These are phyloP conservation scores for Kodamaea plutei DNA, from an alignment of 1,139 yeast genomes.

Conservation along the genomic window DNA sequence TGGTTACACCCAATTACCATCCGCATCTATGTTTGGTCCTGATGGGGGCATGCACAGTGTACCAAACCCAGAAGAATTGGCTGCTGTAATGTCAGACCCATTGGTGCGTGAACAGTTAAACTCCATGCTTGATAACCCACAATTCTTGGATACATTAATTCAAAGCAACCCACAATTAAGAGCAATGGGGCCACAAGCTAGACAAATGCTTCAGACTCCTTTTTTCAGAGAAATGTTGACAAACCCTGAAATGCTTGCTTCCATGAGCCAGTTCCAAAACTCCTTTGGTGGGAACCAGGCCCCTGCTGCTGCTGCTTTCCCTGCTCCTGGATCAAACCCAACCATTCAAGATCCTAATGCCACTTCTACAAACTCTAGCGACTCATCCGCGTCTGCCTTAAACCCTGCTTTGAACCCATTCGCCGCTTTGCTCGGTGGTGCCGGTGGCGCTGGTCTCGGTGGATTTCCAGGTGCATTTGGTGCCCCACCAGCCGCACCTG, in stretches of 20 bases:
- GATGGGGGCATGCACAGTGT: constrained; percentile 82
- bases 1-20: constrained; percentile 83
- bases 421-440: constrained; percentile 30
- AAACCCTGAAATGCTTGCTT: constrained; percentile 82
- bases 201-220: constrained; percentile 82
- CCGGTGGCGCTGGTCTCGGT: constrained; percentile 27
- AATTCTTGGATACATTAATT: constrained; percentile 79
- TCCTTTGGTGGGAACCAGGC: constrained; percentile 15
- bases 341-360: constrained; percentile 19
- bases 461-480: constrained; percentile 18
- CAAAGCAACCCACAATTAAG: constrained; percentile 80
- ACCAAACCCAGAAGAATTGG: constrained; percentile 73
- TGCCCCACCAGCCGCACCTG: constrained; percentile 23
- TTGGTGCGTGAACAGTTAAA: constrained; percentile 77
- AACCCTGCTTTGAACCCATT: constrained; percentile 33
- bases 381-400: constrained; percentile 11
- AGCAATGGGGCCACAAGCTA: constrained; percentile 84
- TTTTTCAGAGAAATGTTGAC: constrained; percentile 79
- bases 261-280: constrained; percentile 50
- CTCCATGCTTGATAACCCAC: constrained; percentile 72
- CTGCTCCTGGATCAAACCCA: constrained; percentile 54
- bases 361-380: constrained; percentile 14
- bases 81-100: constrained; percentile 76
- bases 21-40: constrained; percentile 88
- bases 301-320: constrained; percentile 33